These are phyloP conservation scores for Cryptococcus sp. DNA, from an alignment of 1,284 basidiomycete species.

Conservation along the genomic window DNA sequence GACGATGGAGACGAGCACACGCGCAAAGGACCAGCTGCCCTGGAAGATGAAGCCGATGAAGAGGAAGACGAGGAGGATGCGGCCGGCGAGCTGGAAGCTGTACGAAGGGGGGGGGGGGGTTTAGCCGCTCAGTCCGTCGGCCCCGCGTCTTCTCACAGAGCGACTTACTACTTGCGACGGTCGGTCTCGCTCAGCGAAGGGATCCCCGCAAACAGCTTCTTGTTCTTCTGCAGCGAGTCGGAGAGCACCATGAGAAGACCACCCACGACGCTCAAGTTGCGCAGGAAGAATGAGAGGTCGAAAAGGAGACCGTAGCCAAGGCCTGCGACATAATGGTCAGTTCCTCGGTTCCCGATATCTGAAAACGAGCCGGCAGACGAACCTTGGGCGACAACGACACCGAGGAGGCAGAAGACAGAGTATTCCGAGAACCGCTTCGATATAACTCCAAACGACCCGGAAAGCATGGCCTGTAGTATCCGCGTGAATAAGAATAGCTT, in stretches of 20 bases:
- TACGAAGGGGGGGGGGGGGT: not conserved
- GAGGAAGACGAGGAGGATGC: conserved; percentile 96
- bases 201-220: conserved; percentile 86
- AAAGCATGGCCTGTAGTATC: conserved; percentile 74
- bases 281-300: conserved; percentile 99
- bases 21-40: conserved; percentile 81
- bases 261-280: conserved; percentile 86
- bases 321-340: conserved; percentile 41
- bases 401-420: conserved; percentile 82
- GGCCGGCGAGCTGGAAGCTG: conserved; percentile 94
- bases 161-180: conserved; percentile 92
- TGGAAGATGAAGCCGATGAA: conserved; percentile 98
- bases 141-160: not conserved
- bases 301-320: conserved; percentile 93
- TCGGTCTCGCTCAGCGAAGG: conserved; percentile 90
- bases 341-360: conserved; percentile 3
- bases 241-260: conserved; percentile 97
- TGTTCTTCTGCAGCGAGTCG: conserved; percentile 83
- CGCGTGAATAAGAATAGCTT: not conserved
- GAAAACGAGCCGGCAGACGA: conserved; percentile 2
- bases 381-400: conserved; percentile 88
- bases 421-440: conserved; percentile 82
- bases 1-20: conserved; percentile 79
- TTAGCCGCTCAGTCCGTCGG: not conserved
- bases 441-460: conserved; percentile 83